Evolutionary conservation across 257 asterid species (phyloP).

Genomic region (Henckelia pumila): DNA sequence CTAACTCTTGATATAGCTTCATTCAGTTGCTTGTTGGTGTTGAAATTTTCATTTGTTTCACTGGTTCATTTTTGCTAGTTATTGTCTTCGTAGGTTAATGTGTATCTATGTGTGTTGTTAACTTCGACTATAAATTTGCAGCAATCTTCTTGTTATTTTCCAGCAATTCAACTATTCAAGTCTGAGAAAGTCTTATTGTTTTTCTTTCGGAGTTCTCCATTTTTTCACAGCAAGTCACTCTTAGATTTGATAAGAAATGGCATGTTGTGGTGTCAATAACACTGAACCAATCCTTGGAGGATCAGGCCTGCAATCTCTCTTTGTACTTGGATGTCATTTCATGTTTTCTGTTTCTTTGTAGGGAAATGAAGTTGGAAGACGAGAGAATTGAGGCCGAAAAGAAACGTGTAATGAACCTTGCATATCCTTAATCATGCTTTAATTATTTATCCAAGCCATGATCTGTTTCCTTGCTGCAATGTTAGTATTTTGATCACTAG

Average conservation of each 20-base stretch:
- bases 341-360: slow-evolving; percentile 32
- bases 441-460: background rate
- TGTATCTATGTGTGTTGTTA: background rate
- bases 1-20: background rate
- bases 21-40: background rate
- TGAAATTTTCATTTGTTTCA: background rate
- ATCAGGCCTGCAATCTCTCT: background rate
- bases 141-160: no score
- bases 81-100: no score
- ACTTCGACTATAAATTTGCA: background rate
- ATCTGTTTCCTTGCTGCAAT: background rate
- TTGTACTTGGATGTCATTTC: background rate
- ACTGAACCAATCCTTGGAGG: background rate
- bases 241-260: background rate
- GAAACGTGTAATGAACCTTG: slow-evolving; percentile 56
- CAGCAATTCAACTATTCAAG: background rate
- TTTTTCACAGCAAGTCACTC: background rate
- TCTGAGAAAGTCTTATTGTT: no score
- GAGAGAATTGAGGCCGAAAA: slow-evolving; percentile 98
- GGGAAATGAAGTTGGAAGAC: slow-evolving; percentile 98
- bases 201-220: no score
- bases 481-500: background rate
- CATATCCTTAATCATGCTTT: slow-evolving; percentile 1
- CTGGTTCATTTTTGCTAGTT: background rate
- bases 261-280: no score